Conservation (phyloP, 2,329 filamentous ascomycete genomes). For the Phoma herbarum region DNA sequence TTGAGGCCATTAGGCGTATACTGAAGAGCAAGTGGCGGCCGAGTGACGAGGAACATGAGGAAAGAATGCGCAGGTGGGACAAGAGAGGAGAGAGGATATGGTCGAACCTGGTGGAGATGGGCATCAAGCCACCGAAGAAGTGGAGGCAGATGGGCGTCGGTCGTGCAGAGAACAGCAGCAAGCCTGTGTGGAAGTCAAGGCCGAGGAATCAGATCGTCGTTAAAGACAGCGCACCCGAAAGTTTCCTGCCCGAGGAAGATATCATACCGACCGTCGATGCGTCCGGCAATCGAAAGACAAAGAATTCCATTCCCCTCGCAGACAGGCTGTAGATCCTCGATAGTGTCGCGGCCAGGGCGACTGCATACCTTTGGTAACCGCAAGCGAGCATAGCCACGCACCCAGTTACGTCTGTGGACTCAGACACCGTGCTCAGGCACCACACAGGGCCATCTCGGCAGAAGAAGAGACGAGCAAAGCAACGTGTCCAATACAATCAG, state of each 20-base stretch:
- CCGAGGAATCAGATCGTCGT: conserved; percentile 42
- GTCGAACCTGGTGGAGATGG: conserved; percentile 58
- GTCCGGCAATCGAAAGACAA: conserved; percentile 18
- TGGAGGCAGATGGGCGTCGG: conserved; percentile 59
- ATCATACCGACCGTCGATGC: conserved; percentile 45
- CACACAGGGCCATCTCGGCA: background rate
- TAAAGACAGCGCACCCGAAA: conserved; percentile 35
- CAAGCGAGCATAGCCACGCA: background rate
- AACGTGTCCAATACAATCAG: background rate
- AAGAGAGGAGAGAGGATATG: conserved; percentile 60
- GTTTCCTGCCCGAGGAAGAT: conserved; percentile 33
- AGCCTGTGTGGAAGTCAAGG: conserved; percentile 47
- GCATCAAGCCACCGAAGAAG: conserved; percentile 65
- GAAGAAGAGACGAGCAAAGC: too few relatives aligned
- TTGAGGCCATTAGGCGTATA: conserved; percentile 87
- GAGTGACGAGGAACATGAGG: conserved; percentile 56
- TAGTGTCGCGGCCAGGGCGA: background rate
- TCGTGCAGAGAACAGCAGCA: conserved; percentile 36
- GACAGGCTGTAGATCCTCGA: conserved; percentile 15
- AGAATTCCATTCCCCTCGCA: conserved; percentile 14
- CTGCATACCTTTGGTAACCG: background rate
- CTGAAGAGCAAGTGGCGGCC: conserved; percentile 80
- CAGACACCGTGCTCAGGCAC: background rate
- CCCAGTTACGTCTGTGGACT: background rate
- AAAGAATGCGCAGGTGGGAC: conserved; percentile 57